Percentiles rank a stretch among this genome's conserved stretches.
Evolutionary conservation across 768 basidiomycete genomes (phyloP).

Genomic region (Calocera cornea): DNA sequence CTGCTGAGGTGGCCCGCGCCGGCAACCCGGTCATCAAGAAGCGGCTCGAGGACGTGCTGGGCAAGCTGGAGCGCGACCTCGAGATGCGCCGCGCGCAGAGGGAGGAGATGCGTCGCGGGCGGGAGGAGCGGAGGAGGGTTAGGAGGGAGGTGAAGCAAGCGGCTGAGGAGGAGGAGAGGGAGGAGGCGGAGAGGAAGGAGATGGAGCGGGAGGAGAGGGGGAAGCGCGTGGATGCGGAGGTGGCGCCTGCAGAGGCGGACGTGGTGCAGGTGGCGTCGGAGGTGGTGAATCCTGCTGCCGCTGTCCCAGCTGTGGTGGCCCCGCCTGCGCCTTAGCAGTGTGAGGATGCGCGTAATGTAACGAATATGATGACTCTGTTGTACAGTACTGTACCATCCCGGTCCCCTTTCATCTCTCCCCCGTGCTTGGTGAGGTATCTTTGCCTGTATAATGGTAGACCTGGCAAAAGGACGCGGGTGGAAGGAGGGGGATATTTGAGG

Average conservation of each 20-base stretch:
- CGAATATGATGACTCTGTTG: too few species aligned
- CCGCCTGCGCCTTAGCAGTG: too few species aligned
- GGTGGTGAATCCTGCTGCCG: not conserved
- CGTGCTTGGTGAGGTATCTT: too few species aligned
- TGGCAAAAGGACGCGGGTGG: too few species aligned
- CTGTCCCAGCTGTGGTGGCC: too few species aligned
- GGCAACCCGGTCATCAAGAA: slow-evolving; percentile 82
- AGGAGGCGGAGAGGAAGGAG: slow-evolving; percentile 8
- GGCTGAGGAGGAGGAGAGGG: slow-evolving; percentile 33
- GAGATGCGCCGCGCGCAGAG: slow-evolving; percentile 72
- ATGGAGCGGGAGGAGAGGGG: slow-evolving; percentile 27
- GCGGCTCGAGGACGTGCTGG: slow-evolving; percentile 86
- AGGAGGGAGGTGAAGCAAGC: slow-evolving; percentile 26
- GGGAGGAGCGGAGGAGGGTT: slow-evolving; percentile 11
- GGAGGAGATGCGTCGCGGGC: slow-evolving; percentile 67
- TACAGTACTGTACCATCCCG: too few species aligned
- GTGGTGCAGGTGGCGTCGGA: not conserved
- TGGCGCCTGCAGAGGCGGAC: not conserved
- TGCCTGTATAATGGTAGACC: too few species aligned
- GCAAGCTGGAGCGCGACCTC: slow-evolving; percentile 72
- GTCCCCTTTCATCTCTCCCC: too few species aligned
- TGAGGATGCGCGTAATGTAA: too few species aligned
- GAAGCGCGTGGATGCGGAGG: slow-evolving; percentile 11
- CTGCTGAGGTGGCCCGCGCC: slow-evolving; percentile 65
- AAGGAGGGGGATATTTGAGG: too few species aligned